These are phyloP conservation scores for Candida palmyrensis DNA, from an alignment of 805 yeast species.

Conservation along the genomic window DNA sequence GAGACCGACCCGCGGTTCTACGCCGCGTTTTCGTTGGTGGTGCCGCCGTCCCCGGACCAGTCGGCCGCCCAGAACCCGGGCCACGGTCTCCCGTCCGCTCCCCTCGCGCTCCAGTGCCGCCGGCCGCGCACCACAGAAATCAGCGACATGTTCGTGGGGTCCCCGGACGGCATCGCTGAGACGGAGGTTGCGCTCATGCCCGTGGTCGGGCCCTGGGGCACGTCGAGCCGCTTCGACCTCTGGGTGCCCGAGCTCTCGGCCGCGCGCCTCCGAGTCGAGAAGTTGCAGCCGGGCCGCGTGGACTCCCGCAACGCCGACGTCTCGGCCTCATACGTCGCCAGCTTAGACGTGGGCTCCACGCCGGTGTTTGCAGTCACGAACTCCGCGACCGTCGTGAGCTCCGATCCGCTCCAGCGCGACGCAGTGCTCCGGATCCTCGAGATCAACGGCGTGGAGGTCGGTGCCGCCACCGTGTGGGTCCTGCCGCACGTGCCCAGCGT, in stretches of 20 bases:
- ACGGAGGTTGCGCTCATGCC: conserved; percentile 18
- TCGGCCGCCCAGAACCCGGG: background rate
- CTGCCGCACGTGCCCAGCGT: conserved; percentile 18
- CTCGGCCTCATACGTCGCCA: conserved; percentile 19
- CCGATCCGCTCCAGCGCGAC: too few relatives aligned
- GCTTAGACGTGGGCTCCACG: too few relatives aligned
- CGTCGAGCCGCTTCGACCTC: conserved; percentile 22
- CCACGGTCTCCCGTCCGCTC: conserved; percentile 14
- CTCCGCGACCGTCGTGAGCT: conserved; percentile 4
- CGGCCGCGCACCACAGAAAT: conserved; percentile 18
- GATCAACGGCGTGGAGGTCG: conserved; percentile 29
- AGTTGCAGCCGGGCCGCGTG: conserved; percentile 30
- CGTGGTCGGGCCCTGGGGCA: conserved; percentile 9
- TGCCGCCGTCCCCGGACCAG: too few relatives aligned
- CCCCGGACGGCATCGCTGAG: conserved; percentile 16
- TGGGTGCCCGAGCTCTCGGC: conserved; percentile 40
- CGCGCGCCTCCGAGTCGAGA: conserved; percentile 44
- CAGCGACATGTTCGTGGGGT: conserved; percentile 27
- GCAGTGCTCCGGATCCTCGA: conserved; percentile 21
- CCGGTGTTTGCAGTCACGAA: conserved; percentile 1
- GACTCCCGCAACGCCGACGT: conserved; percentile 36
- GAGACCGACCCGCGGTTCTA: conserved; percentile 25
- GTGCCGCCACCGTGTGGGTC: conserved; percentile 25
- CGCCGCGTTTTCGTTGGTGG: conserved; percentile 21
- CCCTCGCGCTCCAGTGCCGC: conserved; percentile 29